Evolutionary conservation across 1,284 basidiomycete species (phyloP).

Genomic region (Apiotrichum gamsii): DNA sequence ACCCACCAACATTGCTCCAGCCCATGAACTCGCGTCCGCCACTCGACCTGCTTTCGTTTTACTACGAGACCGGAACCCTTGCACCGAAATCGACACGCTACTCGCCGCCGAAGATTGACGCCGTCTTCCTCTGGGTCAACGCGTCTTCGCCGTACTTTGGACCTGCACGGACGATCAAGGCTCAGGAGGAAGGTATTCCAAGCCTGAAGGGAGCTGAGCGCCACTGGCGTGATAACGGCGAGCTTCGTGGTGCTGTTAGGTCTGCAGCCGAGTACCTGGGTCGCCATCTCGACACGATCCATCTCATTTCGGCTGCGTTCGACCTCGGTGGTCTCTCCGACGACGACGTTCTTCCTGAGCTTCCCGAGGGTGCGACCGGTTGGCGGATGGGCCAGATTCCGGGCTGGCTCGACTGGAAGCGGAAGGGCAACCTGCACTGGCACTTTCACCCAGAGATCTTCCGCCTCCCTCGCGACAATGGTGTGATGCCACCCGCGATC

Average conservation of each 20-base stretch:
- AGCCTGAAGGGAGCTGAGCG: conserved; percentile 1
- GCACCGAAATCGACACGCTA: background rate
- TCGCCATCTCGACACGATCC: conserved; percentile 23
- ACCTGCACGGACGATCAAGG: conserved; percentile 18
- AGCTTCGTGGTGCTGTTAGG: conserved; percentile 35
- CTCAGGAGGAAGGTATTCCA: conserved; percentile 18
- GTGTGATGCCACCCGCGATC: conserved; percentile 2
- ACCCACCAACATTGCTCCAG: conserved; percentile 8
- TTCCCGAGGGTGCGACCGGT: background rate
- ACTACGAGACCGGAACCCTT: conserved; percentile 17
- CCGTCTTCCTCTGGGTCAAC: conserved; percentile 41
- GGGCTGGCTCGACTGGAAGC: conserved; percentile 35
- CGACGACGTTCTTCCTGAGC: background rate
- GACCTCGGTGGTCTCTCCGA: too few species aligned
- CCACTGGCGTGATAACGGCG: conserved; percentile 42
- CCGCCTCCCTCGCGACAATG: conserved; percentile 30
- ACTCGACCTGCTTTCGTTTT: conserved; percentile 13
- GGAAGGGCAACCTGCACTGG: conserved; percentile 23
- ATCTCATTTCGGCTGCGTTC: conserved; percentile 36
- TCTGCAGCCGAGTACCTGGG: conserved; percentile 24
- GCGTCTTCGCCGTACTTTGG: conserved; percentile 26
- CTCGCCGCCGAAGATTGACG: conserved; percentile 18
- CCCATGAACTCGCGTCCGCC: conserved; percentile 15
- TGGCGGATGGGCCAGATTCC: conserved; percentile 39
- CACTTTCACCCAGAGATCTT: conserved; percentile 39